phyloP scores from a whole-genome alignment of 1,284 basidiomycete genomes.

The Ceratobasidium sp. region DNA sequence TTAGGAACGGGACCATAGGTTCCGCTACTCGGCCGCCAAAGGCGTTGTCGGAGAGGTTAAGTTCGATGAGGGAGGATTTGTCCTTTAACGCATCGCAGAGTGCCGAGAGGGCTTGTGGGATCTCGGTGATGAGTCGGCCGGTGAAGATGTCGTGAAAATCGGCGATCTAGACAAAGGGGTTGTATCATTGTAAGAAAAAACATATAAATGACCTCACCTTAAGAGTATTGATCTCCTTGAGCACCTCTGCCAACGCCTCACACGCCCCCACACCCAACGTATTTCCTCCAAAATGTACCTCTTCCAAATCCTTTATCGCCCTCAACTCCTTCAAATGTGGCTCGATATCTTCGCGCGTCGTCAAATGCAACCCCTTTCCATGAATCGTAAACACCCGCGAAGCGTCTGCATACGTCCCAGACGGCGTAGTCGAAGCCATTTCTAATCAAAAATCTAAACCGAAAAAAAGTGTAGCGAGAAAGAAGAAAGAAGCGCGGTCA shows the following conservation, averaged over 20 bases:
- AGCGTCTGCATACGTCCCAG: slow-evolving; percentile 38
- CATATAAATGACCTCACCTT: slow-evolving; percentile 68
- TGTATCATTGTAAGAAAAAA: slow-evolving; percentile 42
- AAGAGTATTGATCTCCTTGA: slow-evolving; percentile 75
- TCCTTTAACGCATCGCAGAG: slow-evolving; percentile 88
- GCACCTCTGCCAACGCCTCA: slow-evolving; percentile 82
- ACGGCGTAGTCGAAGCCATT: slow-evolving; percentile 42
- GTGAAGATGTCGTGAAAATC: slow-evolving; percentile 99
- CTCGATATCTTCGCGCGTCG: slow-evolving; percentile 81
- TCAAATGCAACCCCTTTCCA: slow-evolving; percentile 84
- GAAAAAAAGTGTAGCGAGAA: neutral
- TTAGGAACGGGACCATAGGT: slow-evolving; percentile 91
- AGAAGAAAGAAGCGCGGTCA: slow-evolving; percentile 31
- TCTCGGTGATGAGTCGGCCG: slow-evolving; percentile 94
- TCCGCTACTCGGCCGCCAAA: slow-evolving; percentile 96
- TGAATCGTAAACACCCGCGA: slow-evolving; percentile 67
- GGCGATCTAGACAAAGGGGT: slow-evolving; percentile 70
- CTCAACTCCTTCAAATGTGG: slow-evolving; percentile 77
- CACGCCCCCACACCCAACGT: slow-evolving; percentile 96
- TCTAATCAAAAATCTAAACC: neutral
- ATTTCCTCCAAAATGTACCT: slow-evolving; percentile 95
- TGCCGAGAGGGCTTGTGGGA: slow-evolving; percentile 88
- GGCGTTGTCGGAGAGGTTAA: slow-evolving; percentile 95
- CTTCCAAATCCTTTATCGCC: slow-evolving; percentile 73
- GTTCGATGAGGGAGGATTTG: slow-evolving; percentile 83